Percentiles rank a stretch among this genome's conserved stretches.
These are phyloP conservation scores for Psilocybe sp. DNA, from an alignment of 768 basidiomycete genomes.

Conservation along the genomic window DNA sequence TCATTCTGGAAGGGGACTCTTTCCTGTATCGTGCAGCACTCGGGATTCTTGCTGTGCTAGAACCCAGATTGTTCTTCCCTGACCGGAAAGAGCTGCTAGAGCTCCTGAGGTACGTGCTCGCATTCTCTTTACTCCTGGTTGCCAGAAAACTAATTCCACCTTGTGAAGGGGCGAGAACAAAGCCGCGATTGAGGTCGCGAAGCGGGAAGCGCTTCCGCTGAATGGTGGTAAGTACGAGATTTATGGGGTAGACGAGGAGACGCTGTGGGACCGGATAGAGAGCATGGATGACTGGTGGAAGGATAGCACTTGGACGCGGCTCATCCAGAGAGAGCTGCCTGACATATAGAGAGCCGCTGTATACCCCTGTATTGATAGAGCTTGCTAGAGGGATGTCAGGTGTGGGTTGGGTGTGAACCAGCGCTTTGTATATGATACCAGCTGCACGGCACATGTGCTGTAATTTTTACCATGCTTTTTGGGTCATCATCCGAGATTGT, in stretches of 20 bases:
- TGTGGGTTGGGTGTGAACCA: too few species aligned
- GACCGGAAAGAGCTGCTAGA: conserved; percentile 77
- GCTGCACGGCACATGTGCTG: too few species aligned
- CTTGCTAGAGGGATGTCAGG: too few species aligned
- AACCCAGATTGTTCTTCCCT: conserved; percentile 87
- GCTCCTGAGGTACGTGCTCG: conserved; percentile 57
- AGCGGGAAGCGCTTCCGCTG: conserved; percentile 58
- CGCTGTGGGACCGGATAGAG: conserved; percentile 79
- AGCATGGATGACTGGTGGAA: conserved; percentile 92
- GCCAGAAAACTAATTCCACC: too few species aligned
- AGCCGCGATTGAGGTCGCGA: conserved; percentile 80
- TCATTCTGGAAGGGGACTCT: conserved; percentile 85
- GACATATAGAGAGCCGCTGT: conserved; percentile 40
- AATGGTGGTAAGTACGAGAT: conserved; percentile 82
- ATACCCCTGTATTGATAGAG: too few species aligned
- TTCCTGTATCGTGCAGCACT: conserved; percentile 85
- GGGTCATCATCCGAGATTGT: too few species aligned
- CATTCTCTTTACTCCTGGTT: too few species aligned
- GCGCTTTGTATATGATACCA: too few species aligned
- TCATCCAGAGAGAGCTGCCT: conserved; percentile 84
- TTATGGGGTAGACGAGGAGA: conserved; percentile 83
- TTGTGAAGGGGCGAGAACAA: conserved; percentile 86
- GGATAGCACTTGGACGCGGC: conserved; percentile 82
- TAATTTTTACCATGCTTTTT: too few species aligned
- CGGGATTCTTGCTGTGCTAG: conserved; percentile 79